phyloP scores from a whole-genome alignment of 768 basidiomycete species.

The Royoungia palumana region DNA sequence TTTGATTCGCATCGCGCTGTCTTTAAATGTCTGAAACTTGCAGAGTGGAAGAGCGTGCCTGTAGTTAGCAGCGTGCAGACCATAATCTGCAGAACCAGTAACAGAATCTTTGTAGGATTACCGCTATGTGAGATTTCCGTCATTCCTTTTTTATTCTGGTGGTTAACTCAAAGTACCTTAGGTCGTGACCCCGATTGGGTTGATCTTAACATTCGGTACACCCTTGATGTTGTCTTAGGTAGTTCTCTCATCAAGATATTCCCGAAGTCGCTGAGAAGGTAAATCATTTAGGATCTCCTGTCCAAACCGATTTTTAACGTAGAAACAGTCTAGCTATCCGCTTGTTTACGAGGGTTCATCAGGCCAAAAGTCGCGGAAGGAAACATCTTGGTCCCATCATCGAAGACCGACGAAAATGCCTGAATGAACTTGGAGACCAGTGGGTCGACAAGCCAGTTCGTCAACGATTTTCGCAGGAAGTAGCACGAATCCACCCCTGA shows the following conservation, averaged over 20 bases:
- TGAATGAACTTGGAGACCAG: conserved; percentile 22
- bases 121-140: neutral
- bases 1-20: neutral
- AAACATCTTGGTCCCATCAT: conserved; percentile 29
- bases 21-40: neutral
- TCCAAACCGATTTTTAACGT: neutral
- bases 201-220: conserved; percentile 28
- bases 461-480: neutral
- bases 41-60: conserved; percentile 40
- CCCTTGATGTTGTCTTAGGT: conserved; percentile 25
- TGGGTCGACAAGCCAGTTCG: conserved; percentile 35
- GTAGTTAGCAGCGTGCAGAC: conserved; percentile 26
- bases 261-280: conserved; percentile 35
- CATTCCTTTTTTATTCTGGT: neutral
- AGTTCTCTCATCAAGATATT: conserved; percentile 10
- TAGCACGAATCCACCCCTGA: neutral
- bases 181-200: conserved; percentile 40
- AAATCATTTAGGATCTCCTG: neutral
- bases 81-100: conserved; percentile 41
- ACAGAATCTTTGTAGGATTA: conserved; percentile 19
- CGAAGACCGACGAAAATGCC: conserved; percentile 24
- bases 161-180: conserved; percentile 8
- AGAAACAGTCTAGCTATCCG: conserved; percentile 15
- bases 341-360: conserved; percentile 9
- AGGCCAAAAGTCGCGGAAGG: conserved; percentile 3